Evolutionary conservation across 2,329 filamentous ascomycete genomes (phyloP), one percentile per base, ranked within the genome.

Genomic region (Sporothrix schenckii): DNA sequence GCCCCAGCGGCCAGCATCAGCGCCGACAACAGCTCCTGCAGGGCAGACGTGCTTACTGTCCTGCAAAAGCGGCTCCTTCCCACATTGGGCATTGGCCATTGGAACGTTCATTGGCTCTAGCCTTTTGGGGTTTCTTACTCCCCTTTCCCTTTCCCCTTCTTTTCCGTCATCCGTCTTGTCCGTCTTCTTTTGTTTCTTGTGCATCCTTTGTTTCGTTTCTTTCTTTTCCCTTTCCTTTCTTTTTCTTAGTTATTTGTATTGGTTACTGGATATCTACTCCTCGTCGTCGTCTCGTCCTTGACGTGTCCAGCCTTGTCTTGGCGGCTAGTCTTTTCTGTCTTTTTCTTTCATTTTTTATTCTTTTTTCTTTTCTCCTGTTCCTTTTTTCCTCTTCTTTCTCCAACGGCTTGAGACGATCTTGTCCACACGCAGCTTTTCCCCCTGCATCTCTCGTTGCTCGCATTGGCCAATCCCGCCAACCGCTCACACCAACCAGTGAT

Each of bases 341-440:
- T 27, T 9, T 41, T n/a, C 13, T 44, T 60, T 16, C 9, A 1
- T 56, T 27, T 39, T 68, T 2, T 30, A 21, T 30, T 19, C 27
- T 13, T 30, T 50, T n/a, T 24, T 11, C 11, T 50, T 30, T n/a
- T 47, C n/a, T 34, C 21, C 11, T 27, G 27, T 58, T 41, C 41
- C 19, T 41, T 39, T n/a, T 49, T 44, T 34, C 53, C 16, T 7
- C 19, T 49, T 30, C 34, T 11, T 11, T 44, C 27, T 49, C 21
- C 27, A 30, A 50, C 61, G 34, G 61, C 61, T 65, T 16, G 21
- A 50, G 61, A 65, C 61, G 44, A 65, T 65, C 61, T 65, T 65
- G 60, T 50, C 61, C 27, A 16, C 14, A 44, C 41, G 14, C 41
- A 44, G 44, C 9, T 50, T 49, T 24, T 50, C 39, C 58, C 44